Percentiles rank a stretch among this genome's conserved stretches.
Conservation (phyloP, 2,329 filamentous ascomycete genomes). For the Coniochaeta sp. region DNA sequence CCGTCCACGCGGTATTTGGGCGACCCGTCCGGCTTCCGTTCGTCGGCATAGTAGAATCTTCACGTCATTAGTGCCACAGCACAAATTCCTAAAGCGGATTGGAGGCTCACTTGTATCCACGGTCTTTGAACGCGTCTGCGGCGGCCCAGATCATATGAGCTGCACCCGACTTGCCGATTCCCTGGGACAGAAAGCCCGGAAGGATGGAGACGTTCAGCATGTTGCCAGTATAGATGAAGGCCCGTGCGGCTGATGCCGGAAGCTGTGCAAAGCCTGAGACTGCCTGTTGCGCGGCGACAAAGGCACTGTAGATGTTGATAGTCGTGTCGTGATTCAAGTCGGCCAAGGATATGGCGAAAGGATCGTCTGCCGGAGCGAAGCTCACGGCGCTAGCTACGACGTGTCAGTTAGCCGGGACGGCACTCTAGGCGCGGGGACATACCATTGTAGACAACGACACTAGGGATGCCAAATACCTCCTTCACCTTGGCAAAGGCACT, state of each 20-base stretch:
- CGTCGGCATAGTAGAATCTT: constrained; percentile 5
- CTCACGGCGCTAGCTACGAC: not conserved
- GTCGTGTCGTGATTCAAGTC: constrained; percentile 1
- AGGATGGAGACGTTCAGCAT: constrained; percentile 25
- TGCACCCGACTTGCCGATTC: constrained; percentile 32
- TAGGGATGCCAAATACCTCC: constrained; percentile 10
- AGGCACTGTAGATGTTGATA: constrained; percentile 9
- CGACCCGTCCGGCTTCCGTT: not conserved
- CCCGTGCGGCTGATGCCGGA: constrained; percentile 20
- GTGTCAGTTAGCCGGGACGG: not conserved
- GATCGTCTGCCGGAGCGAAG: not conserved
- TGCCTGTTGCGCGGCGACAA: constrained; percentile 29
- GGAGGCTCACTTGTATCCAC: constrained; percentile 2
- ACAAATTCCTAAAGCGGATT: not conserved
- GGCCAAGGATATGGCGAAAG: not conserved
- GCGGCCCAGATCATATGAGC: constrained; percentile 21
- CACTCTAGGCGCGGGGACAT: not conserved
- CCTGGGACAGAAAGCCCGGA: constrained; percentile 24
- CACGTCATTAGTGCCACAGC: not conserved
- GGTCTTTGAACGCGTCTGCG: not conserved
- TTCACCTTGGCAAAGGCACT: constrained; percentile 31
- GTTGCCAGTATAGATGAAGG: constrained; percentile 40
- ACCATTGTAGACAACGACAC: constrained; percentile 4
- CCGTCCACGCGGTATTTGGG: not conserved
- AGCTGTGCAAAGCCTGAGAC: constrained; percentile 21